Base-by-base conservation (phyloP, 208 protist genomes). In the Phytomonas serpens region DNA sequence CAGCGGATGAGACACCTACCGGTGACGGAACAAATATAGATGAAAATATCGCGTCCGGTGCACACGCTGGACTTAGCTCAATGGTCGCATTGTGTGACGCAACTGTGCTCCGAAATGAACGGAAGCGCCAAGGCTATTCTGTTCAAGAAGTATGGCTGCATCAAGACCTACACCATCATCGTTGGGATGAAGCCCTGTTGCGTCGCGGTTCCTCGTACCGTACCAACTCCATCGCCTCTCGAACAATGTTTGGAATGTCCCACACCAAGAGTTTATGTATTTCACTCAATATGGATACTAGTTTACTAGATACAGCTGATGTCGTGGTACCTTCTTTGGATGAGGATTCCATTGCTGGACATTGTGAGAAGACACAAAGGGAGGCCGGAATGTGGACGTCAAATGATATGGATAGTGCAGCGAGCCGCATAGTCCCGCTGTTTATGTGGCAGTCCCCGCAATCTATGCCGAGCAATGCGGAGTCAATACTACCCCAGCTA, bases 381-480 rank as follows among this genome's bases (percentile, higher is more conserved):
- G 68, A n/a, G 19, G 30, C 47, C 5, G 47, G 47, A 4, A 31
- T 29, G 47, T 52, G 51, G 61, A 66, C 33, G 47, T 36, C 36
- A 5, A 37, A 47, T 36, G 70, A 32, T 34, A 68, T 23, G 68
- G 30, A 38, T 66, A 61, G 38, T 31, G 68, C n/a, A n/a, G 67
- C 61, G 19, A 36, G 65, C 5, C n/a, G 62, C 2, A 47, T 72
- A 62, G 40, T 78, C 0, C 84, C 81, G 40, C 68, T 95, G 40
- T 88, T 87, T 61, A 80, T 81, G 72, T 95, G 90, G 90, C 86
- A 87, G 64, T 91, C 82, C 0, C 87, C 85, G 4, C 78, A 81
- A 16, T 83, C 86, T n/a, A 82, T 88, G 11, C 82, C 85, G 4
- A 85, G 86, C 13, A 82, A 92, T 66, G 75, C 67, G 10, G 62